Conservation (phyloP, 257 asterid genomes). For the Fraxinus americana region DNA sequence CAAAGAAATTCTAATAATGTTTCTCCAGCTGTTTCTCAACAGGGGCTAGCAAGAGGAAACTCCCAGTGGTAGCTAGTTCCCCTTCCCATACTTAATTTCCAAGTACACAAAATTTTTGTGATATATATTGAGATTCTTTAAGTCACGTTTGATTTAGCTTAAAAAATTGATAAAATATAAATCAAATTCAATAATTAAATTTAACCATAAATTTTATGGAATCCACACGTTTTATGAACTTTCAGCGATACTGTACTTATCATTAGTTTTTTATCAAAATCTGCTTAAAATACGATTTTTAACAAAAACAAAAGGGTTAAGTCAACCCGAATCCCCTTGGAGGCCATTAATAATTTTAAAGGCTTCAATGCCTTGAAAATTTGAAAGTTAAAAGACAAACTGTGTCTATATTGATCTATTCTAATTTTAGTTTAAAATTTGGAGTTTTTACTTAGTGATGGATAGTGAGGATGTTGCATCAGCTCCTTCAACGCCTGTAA, state of each 20-base stretch:
- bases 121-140: slow-evolving; percentile 29
- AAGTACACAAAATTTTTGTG: slow-evolving; percentile 27
- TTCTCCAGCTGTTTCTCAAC: not conserved
- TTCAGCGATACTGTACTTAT: too few species aligned
- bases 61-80: not conserved
- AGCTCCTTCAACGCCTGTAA: slow-evolving; percentile 72
- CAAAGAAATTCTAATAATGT: slow-evolving; percentile 30
- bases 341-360: not conserved
- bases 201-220: too few species aligned
- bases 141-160: too few species aligned
- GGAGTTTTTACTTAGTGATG: slow-evolving; percentile 25
- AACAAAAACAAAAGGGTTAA: not conserved
- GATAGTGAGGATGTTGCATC: slow-evolving; percentile 60
- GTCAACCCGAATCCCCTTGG: slow-evolving; percentile 55
- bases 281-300: too few species aligned
- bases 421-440: not conserved
- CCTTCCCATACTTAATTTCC: slow-evolving; percentile 29
- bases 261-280: too few species aligned
- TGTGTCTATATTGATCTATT: not conserved
- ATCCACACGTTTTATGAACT: too few species aligned
- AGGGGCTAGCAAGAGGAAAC: not conserved
- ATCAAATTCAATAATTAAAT: too few species aligned
- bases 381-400: not conserved
- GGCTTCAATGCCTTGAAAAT: not conserved
- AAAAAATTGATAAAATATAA: too few species aligned